Evolutionary conservation across 1,139 yeast species (phyloP).

Genomic region (Magnusiomyces tetraspermus): DNA sequence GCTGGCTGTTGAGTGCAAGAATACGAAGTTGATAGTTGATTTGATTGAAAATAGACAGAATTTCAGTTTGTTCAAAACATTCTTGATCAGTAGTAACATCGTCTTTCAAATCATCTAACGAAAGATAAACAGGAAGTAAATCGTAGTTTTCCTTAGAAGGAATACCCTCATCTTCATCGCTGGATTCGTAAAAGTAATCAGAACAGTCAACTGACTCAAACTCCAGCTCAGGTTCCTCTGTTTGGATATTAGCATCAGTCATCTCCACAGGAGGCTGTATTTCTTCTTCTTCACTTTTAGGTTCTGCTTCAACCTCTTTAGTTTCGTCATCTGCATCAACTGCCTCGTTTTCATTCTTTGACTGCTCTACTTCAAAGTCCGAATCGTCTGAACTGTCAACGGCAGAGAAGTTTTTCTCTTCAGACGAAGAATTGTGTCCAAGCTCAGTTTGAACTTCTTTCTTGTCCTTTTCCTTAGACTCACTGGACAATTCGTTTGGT

Average conservation of each 20-base stretch:
- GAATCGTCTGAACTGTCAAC: conserved; percentile 7
- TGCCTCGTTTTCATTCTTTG: conserved; percentile 11
- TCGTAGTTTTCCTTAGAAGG: background rate
- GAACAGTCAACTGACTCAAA: background rate
- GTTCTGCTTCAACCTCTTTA: background rate
- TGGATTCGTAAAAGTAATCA: conserved; percentile 4
- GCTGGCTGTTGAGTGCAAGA: conserved; percentile 1
- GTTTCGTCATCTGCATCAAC: conserved; percentile 4
- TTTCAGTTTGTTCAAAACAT: conserved; percentile 5
- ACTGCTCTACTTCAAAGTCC: conserved; percentile 7
- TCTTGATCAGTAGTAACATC: background rate
- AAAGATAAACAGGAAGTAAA: background rate
- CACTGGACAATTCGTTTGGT: too few relatives aligned
- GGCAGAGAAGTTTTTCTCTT: background rate
- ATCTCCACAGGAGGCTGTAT: background rate
- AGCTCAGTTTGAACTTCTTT: conserved; percentile 2
- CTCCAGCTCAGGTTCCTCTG: background rate
- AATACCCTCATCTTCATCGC: conserved; percentile 6
- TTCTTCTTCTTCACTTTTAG: background rate
- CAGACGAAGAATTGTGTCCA: background rate
- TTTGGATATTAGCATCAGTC: background rate
- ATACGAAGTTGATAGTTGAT: conserved; percentile 4
- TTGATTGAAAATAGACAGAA: background rate
- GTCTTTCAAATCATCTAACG: conserved; percentile 1
- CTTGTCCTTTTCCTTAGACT: conserved; percentile 2